Conservation (phyloP, 495 filamentous ascomycete species). For the Platismatia glauca region DNA sequence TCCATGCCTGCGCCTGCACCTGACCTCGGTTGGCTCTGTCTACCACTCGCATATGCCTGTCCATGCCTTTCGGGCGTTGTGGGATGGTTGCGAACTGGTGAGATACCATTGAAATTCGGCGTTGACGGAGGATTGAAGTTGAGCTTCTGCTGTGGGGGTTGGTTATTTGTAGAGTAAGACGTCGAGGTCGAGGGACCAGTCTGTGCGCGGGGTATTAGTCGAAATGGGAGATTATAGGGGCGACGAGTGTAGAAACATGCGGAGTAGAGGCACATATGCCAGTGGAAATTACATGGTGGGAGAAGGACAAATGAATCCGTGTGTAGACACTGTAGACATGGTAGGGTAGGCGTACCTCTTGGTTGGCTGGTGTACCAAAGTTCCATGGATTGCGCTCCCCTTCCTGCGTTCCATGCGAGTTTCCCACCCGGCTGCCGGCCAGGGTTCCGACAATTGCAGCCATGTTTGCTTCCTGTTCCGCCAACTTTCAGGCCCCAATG, state of each 20-base stretch:
- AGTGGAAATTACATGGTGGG: too few relatives aligned
- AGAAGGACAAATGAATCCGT: neutral
- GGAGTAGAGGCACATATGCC: neutral
- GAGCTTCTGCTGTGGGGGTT: conserved; percentile 8
- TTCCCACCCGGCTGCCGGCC: neutral
- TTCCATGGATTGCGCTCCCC: conserved; percentile 9
- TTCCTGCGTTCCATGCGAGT: conserved; percentile 1
- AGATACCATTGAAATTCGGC: conserved; percentile 2
- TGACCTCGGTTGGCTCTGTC: conserved; percentile 10
- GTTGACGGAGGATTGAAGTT: conserved; percentile 9
- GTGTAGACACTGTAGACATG: too few relatives aligned
- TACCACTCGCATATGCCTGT: neutral
- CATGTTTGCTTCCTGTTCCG: conserved; percentile 3
- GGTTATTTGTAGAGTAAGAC: neutral
- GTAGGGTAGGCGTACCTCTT: conserved; percentile 11
- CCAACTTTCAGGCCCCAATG: neutral
- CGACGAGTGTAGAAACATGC: neutral
- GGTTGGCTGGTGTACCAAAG: neutral
- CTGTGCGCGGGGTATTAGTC: neutral
- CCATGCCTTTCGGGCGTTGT: conserved; percentile 7
- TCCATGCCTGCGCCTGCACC: conserved; percentile 19
- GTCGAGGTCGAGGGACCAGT: conserved; percentile 2
- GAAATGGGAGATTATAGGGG: neutral
- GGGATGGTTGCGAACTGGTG: neutral
- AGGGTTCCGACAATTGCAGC: conserved; percentile 9